Base-by-base conservation (phyloP, 2,329 filamentous ascomycete species). In the Samsoniella hepiali region DNA sequence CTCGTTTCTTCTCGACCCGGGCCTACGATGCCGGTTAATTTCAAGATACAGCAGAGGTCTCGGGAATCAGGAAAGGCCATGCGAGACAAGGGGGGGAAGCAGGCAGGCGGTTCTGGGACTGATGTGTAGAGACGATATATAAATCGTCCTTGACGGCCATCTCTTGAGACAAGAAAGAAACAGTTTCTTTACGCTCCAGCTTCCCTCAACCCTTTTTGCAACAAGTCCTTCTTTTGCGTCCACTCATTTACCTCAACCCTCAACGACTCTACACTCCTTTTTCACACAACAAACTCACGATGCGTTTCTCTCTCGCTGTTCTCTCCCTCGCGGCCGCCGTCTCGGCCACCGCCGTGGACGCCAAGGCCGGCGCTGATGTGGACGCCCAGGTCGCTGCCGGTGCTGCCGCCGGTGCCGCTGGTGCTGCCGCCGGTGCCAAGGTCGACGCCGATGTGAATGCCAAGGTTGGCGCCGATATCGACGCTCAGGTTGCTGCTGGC, bases 371-470 rank as follows among this genome's bases (percentile, higher is more conserved):
- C n/a, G 34, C 22, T 29, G 51, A 11, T 40, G n/a, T 5, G 4
- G 69, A 72, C 51, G 40, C 71, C 61, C 68, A 71, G 64, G 65
- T 69, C 31, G 59, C 22, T 22, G 22, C 22, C 22, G 22, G 22
- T 22, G 22, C 22, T 22, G 22, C 22, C 22, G 22, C 22, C 22
- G 22, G 22, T 22, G 22, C 22, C 22, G 22, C 22, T 22, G 22
- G 22, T 22, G 22, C 22, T 22, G 22, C 22, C 22, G 22, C 22
- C 22, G 22, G 22, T 22, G 22, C 22, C 22, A 22, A 22, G 22
- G 22, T 22, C 22, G 22, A 75, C 67, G 68, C 68, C 63, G 57
- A 63, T 45, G 40, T 66, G 11, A 65, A 64, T 57, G 67, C 67
- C 42, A 45, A 45, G 42, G 47, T 29, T 22, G 34, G 8, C 50